These are phyloP conservation scores for Arabis hirsuta DNA, from an alignment of 345 rosid genomes.

Conservation along the genomic window DNA sequence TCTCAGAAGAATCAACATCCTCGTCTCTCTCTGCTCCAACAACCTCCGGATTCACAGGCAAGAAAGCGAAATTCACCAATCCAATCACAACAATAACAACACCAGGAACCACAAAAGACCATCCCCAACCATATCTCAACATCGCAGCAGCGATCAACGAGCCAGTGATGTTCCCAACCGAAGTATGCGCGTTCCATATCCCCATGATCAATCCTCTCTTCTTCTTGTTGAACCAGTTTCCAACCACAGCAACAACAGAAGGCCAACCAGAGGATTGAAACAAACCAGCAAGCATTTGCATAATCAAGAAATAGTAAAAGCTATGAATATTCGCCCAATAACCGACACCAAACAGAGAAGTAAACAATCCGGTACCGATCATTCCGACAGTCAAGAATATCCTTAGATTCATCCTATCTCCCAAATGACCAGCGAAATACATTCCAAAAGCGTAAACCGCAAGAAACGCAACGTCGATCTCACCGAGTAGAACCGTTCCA, in stretches of 20 bases:
- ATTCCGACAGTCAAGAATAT: conserved; percentile 66
- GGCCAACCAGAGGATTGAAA: conserved; percentile 96
- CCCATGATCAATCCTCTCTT: conserved; percentile 92
- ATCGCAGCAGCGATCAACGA: conserved; percentile 73
- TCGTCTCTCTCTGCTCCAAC: conserved; percentile 66
- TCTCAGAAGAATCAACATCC: conserved; percentile 52
- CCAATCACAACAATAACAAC: conserved; percentile 59
- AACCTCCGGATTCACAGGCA: conserved; percentile 76
- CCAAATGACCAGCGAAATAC: conserved; percentile 81
- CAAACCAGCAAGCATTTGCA: conserved; percentile 78
- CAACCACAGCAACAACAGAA: conserved; percentile 88
- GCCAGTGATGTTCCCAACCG: conserved; percentile 83
- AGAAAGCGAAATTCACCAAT: conserved; percentile 61
- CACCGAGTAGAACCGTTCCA: conserved; percentile 71
- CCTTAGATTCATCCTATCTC: conserved; percentile 77
- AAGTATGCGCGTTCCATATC: conserved; percentile 90
- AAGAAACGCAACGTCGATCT: conserved; percentile 78
- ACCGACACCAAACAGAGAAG: conserved; percentile 69
- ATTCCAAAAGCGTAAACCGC: conserved; percentile 71
- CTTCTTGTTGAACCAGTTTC: conserved; percentile 83
- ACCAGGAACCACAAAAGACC: conserved; percentile 90
- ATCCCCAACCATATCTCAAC: conserved; percentile 85
- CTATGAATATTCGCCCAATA: conserved; percentile 72
- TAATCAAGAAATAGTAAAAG: conserved; percentile 58
- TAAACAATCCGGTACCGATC: conserved; percentile 78